phyloP scores from a whole-genome alignment of 768 basidiomycete species.

The Dioszegia aurantiaca region DNA sequence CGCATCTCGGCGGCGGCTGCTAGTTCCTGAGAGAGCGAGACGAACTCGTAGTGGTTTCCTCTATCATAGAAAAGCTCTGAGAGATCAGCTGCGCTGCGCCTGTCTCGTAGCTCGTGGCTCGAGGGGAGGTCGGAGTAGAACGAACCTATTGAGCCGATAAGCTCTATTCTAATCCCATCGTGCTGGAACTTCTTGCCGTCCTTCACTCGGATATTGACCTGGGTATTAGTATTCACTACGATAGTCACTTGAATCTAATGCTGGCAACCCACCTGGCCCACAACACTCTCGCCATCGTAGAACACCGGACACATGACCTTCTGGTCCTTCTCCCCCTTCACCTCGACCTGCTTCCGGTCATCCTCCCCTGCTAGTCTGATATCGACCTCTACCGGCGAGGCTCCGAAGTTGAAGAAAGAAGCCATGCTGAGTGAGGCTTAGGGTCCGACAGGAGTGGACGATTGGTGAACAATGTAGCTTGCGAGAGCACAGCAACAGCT shows the following conservation, averaged over 20 bases:
- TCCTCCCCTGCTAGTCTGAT: conserved; percentile 85
- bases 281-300: conserved; percentile 90
- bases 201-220: conserved; percentile 82
- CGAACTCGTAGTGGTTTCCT: conserved; percentile 96
- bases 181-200: conserved; percentile 94
- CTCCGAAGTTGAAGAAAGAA: conserved; percentile 79
- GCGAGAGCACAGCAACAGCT: too few species aligned
- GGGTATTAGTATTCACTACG: too few species aligned
- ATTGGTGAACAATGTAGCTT: too few species aligned
- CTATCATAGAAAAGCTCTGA: conserved; percentile 84
- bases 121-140: conserved; percentile 4
- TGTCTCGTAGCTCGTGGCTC: background rate
- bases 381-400: conserved; percentile 79
- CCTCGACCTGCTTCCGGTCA: conserved; percentile 78
- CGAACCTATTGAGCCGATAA: conserved; percentile 90
- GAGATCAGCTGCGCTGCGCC: background rate
- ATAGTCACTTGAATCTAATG: too few species aligned
- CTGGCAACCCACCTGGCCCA: conserved; percentile 66
- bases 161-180: conserved; percentile 96
- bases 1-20: conserved; percentile 96
- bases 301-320: conserved; percentile 80
- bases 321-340: conserved; percentile 85
- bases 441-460: too few species aligned
- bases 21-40: conserved; percentile 90
- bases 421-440: conserved; percentile 58